Evolutionary conservation across 441 rosid species (phyloP).

Genomic region (Pelargonium cotyledonis): DNA sequence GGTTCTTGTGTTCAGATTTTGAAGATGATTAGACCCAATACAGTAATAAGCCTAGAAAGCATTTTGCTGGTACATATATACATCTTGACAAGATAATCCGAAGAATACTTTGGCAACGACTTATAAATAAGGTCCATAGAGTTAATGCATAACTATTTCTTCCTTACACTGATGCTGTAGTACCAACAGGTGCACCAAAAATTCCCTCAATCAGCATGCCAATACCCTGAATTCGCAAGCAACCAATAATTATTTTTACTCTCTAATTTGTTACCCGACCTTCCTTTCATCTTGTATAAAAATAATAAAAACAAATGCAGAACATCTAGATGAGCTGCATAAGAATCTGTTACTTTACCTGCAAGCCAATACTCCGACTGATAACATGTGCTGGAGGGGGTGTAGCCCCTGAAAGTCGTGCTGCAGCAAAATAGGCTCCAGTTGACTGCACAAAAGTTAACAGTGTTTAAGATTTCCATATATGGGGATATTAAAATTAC

Average conservation of each 20-base stretch:
- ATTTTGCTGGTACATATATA: not conserved
- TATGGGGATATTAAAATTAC: not conserved
- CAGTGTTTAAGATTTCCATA: too few species aligned
- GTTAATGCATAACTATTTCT: not conserved
- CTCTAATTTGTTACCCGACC: not conserved
- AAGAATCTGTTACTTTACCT: slow-evolving; percentile 35
- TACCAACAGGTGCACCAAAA: slow-evolving; percentile 75
- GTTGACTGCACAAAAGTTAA: slow-evolving; percentile 56
- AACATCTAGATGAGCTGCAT: not conserved
- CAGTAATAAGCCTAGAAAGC: not conserved
- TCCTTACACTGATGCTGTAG: slow-evolving; percentile 87
- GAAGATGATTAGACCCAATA: not conserved
- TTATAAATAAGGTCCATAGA: not conserved
- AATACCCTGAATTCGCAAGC: slow-evolving; percentile 49
- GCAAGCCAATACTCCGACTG: slow-evolving; percentile 80
- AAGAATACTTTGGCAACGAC: not conserved
- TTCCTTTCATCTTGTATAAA: not conserved
- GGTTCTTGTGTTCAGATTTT: not conserved
- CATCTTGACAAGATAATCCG: not conserved
- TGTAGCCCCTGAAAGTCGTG: slow-evolving; percentile 87
- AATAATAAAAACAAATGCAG: not conserved
- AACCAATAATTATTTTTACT: not conserved
- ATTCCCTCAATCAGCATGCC: slow-evolving; percentile 77
- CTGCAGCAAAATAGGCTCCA: slow-evolving; percentile 70
- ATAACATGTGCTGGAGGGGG: slow-evolving; percentile 83